Evolutionary conservation across 225 moss, liverwort and hornwort genomes (phyloP).

Genomic region (Polytrichum formosum): DNA sequence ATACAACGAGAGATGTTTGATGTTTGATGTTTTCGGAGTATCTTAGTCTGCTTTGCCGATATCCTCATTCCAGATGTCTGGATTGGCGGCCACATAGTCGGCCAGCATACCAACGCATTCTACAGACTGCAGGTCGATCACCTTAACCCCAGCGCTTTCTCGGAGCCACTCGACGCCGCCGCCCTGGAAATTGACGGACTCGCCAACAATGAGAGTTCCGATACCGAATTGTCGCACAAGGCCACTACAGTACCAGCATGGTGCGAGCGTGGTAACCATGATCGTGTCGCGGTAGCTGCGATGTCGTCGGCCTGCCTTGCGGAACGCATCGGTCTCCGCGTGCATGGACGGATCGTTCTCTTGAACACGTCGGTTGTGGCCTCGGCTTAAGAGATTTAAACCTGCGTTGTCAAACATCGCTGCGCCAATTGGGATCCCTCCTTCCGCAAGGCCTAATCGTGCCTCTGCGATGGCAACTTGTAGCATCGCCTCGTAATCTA

Average conservation of each 20-base stretch:
- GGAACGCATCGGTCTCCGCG: conserved; percentile 63
- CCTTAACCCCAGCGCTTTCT: conserved; percentile 34
- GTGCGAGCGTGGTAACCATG: conserved; percentile 61
- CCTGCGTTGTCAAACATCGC: conserved; percentile 35
- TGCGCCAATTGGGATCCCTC: conserved; percentile 63
- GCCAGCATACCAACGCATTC: conserved; percentile 41
- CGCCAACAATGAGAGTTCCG: conserved; percentile 52
- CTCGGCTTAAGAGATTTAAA: conserved; percentile 33
- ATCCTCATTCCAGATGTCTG: conserved; percentile 59
- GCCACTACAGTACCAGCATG: conserved; percentile 65
- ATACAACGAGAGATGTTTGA: no score
- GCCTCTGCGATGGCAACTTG: conserved; percentile 44
- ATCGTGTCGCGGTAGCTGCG: conserved; percentile 37
- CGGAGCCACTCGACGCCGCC: conserved; percentile 34
- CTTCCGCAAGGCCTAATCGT: conserved; percentile 36
- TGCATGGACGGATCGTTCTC: conserved; percentile 58
- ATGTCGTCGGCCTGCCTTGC: conserved; percentile 46
- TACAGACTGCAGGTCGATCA: conserved; percentile 38
- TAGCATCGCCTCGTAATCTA: conserved; percentile 28
- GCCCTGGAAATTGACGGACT: conserved; percentile 49
- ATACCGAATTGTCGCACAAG: conserved; percentile 66
- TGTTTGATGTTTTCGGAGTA: no score
- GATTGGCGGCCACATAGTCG: conserved; percentile 22
- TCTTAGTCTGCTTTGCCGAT: conserved; percentile 26
- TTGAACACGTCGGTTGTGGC: conserved; percentile 59